These are phyloP conservation scores for Pseudogymnoascus sp. DNA, from an alignment of 2,329 filamentous ascomycete species.

Conservation along the genomic window DNA sequence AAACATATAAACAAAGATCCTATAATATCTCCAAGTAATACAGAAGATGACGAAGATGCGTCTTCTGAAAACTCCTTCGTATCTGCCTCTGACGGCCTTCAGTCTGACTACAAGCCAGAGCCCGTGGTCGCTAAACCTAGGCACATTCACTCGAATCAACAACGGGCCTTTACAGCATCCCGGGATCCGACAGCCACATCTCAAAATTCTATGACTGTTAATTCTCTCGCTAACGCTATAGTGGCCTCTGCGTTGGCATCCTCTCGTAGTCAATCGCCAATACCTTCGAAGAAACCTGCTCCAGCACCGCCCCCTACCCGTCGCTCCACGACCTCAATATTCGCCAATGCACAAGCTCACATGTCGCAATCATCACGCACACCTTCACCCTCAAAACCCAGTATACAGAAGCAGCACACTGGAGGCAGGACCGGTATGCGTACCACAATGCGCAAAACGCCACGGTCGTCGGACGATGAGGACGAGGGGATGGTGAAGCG, in stretches of 20 bases:
- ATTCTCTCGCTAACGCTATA: conserved; percentile 64
- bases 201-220: conserved; percentile 40
- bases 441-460: conserved; percentile 55
- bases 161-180: not conserved
- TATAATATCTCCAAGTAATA: not conserved
- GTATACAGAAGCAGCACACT: not conserved
- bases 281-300: conserved; percentile 14
- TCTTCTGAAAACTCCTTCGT: conserved; percentile 28
- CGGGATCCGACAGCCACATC: not conserved
- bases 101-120: not conserved
- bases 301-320: conserved; percentile 27
- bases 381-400: conserved; percentile 34
- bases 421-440: conserved; percentile 43
- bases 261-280: conserved; percentile 39
- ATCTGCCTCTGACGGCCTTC: conserved; percentile 22
- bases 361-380: conserved; percentile 27
- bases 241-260: conserved; percentile 67
- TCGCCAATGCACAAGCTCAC: conserved; percentile 30
- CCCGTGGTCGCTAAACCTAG: not conserved
- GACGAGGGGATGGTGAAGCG: conserved; percentile 18
- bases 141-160: not conserved
- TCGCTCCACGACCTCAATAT: conserved; percentile 30
- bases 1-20: not conserved
- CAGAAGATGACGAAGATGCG: conserved; percentile 17
- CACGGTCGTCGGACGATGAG: conserved; percentile 17